Evolutionary conservation across 2,329 filamentous ascomycete genomes (phyloP).

Genomic region (Calonectria hawksworthii): DNA sequence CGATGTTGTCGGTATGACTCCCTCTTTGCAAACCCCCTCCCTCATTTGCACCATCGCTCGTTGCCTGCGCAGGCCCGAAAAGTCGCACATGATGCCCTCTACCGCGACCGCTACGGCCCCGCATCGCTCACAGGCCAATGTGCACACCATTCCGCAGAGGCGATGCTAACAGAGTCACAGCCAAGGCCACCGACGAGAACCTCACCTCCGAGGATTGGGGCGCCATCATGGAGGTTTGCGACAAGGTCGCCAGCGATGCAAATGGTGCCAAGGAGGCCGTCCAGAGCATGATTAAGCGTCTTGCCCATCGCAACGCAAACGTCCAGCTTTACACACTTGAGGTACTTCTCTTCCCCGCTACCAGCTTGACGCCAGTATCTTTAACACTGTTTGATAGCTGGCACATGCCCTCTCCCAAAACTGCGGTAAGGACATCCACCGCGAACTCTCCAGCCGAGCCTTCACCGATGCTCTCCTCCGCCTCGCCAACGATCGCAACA

Average conservation of each 20-base stretch:
- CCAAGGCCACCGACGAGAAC: constrained; percentile 95
- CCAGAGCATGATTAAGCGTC: constrained; percentile 89
- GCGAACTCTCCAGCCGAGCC: constrained; percentile 89
- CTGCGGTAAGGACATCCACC: constrained; percentile 88
- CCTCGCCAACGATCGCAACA: constrained; percentile 93
- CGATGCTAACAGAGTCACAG: constrained; percentile 52
- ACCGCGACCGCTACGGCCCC: background rate
- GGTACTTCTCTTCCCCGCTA: constrained; percentile 58
- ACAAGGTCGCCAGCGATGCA: constrained; percentile 67
- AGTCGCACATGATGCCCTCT: background rate
- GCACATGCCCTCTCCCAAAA: constrained; percentile 94
- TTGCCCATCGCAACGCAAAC: constrained; percentile 95
- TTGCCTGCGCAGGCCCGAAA: background rate
- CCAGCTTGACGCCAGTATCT: background rate
- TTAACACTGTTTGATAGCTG: constrained; percentile 65
- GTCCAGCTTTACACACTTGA: constrained; percentile 96
- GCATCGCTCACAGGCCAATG: background rate
- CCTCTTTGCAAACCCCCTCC: background rate
- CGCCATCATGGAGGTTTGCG: constrained; percentile 75
- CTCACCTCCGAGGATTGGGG: constrained; percentile 85
- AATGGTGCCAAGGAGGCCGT: constrained; percentile 85
- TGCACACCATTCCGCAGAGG: background rate
- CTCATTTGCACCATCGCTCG: background rate
- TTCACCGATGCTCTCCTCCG: constrained; percentile 95
- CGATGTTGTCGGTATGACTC: constrained; percentile 69